Base-by-base conservation (phyloP, 2,329 filamentous ascomycete genomes). In the Fusarium tjaetaba region DNA sequence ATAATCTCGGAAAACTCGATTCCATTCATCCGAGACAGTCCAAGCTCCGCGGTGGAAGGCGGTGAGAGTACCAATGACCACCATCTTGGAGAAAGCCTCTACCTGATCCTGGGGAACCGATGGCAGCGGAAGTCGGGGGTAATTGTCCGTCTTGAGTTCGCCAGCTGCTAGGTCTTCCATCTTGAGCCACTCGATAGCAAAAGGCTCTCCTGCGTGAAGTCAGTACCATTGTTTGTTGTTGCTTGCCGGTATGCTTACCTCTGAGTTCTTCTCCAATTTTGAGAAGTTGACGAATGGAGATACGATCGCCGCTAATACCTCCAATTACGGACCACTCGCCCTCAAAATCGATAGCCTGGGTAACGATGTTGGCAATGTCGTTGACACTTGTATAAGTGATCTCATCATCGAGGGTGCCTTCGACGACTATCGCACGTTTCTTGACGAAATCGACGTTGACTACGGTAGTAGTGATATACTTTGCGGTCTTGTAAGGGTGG, bases 81-180 rank as follows among this genome's bases (percentile, higher is more conserved):
- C 65, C 55, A 68, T 68, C 26, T 68, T 68, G 1, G 65, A 68
- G 11, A 68, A 68, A 24, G 55, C 16, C 11, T 68, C 63, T 1
- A 68, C 43, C 13, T 68, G 65, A 2, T 62, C 55, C 16, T 48
- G 30, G 0, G 65, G 65, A 2, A 68, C 38, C 0, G 64, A 68
- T 3, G 63, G 63, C 0, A 68, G 7, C 14, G 49, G 7, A 5
- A 68, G 30, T 7, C 64, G 16, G 4, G 64, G 64, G 1, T 68
- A 68, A 2, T 68, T 53, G 0, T 68, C 22, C 0, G 63, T 68
- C 36, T 68, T 68, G 1, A 68, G 24, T 14, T 68, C 46, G 0
- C 65, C 55, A 2, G 55, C 63, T 0, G 7, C 28, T 1, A 68
- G 36, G 1, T 68, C 65, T 14, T 68, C 46, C 48, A 48, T 32